phyloP scores from a whole-genome alignment of 1,139 yeast species.

The Saccharomyces pastorianus region DNA sequence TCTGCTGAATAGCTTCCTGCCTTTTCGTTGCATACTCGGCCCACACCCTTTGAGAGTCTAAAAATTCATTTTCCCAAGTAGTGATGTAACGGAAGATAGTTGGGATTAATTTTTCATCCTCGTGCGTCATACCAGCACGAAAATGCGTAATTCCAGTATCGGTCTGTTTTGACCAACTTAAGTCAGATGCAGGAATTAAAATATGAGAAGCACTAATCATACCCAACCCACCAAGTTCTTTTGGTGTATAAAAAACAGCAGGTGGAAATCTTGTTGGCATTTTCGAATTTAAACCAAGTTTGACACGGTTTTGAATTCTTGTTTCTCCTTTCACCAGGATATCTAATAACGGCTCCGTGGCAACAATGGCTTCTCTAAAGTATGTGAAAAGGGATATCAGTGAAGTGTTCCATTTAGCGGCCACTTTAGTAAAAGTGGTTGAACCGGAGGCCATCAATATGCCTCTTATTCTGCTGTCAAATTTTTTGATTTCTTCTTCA shows the following conservation, averaged over 20 bases:
- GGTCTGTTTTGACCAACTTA: conserved; percentile 86
- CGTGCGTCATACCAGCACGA: conserved; percentile 85
- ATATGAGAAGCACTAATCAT: conserved; percentile 97
- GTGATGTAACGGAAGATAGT: conserved; percentile 88
- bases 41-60: conserved; percentile 96
- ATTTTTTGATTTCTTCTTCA: conserved; percentile 67
- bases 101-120: conserved; percentile 75
- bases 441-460: conserved; percentile 94
- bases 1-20: conserved; percentile 78
- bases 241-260: conserved; percentile 95
- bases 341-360: conserved; percentile 74
- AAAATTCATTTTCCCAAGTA: conserved; percentile 93
- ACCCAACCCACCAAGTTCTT: conserved; percentile 93
- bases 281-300: conserved; percentile 90
- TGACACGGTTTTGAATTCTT: conserved; percentile 86
- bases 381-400: conserved; percentile 79
- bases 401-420: conserved; percentile 95
- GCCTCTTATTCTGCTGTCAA: conserved; percentile 79
- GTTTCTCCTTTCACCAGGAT: conserved; percentile 86
- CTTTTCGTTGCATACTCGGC: conserved; percentile 90
- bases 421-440: conserved; percentile 88
- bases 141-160: conserved; percentile 93
- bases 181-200: conserved; percentile 85
- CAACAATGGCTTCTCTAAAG: conserved; percentile 84
- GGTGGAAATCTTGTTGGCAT: conserved; percentile 99